These are phyloP conservation scores for Chaetomiaceae sp. DNA, from an alignment of 2,329 filamentous ascomycete species.

Conservation along the genomic window DNA sequence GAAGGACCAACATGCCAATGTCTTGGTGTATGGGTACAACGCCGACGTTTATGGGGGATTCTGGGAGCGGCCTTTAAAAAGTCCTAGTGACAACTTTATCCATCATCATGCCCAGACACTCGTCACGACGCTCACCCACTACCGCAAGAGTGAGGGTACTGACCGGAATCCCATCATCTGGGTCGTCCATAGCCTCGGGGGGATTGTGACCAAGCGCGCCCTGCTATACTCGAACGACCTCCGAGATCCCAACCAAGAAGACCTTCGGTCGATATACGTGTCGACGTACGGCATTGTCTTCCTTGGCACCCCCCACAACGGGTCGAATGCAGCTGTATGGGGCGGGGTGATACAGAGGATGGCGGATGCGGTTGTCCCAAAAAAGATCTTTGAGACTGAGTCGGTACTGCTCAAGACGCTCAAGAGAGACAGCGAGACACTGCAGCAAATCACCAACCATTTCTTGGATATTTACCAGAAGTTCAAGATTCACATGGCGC, in stretches of 20 bases:
- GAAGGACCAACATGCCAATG: slow-evolving; percentile 53
- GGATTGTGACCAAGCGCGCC: slow-evolving; percentile 66
- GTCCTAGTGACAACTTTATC: slow-evolving; percentile 61
- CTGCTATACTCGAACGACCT: slow-evolving; percentile 64
- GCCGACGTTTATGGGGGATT: slow-evolving; percentile 52
- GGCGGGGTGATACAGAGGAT: slow-evolving; percentile 64
- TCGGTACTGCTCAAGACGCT: slow-evolving; percentile 64
- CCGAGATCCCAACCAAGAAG: slow-evolving; percentile 54
- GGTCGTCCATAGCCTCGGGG: slow-evolving; percentile 70
- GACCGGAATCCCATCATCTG: slow-evolving; percentile 66
- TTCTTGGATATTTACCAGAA: slow-evolving; percentile 68
- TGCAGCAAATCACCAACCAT: slow-evolving; percentile 68
- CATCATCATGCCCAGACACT: slow-evolving; percentile 68
- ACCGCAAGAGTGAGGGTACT: slow-evolving; percentile 55
- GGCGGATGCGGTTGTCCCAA: slow-evolving; percentile 60
- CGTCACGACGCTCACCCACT: slow-evolving; percentile 57
- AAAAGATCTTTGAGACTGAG: slow-evolving; percentile 63
- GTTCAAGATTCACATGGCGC: slow-evolving; percentile 71
- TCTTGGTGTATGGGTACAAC: slow-evolving; percentile 72
- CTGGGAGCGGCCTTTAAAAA: slow-evolving; percentile 28
- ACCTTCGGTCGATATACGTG: slow-evolving; percentile 64
- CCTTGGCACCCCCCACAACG: slow-evolving; percentile 70
- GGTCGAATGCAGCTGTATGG: slow-evolving; percentile 65
- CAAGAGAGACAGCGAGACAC: slow-evolving; percentile 68
- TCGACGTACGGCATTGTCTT: slow-evolving; percentile 75